Percentiles rank a stretch among this genome's conserved stretches.
Evolutionary conservation across 805 yeast species (phyloP).

Genomic region (Hanseniaspora thailandica): DNA sequence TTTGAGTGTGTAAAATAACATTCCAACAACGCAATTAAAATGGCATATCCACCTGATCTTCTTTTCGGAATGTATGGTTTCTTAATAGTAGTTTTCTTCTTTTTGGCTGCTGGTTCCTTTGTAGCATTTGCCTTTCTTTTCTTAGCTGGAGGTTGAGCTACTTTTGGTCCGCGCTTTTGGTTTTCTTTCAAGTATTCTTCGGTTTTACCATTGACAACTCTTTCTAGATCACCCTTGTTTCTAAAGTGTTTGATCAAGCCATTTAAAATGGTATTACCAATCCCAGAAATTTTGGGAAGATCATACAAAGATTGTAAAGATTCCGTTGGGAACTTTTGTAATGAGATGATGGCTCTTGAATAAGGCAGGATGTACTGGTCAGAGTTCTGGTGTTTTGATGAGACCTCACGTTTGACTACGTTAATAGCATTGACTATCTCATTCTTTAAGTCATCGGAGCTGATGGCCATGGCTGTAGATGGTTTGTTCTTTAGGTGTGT

Average conservation of each 20-base stretch:
- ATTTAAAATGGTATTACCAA: slow-evolving; percentile 61
- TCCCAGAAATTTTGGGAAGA: slow-evolving; percentile 45
- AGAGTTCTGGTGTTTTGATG: neutral
- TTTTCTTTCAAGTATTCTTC: slow-evolving; percentile 9
- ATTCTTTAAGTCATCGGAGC: neutral
- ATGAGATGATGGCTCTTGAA: neutral
- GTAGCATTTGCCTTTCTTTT: slow-evolving; percentile 3
- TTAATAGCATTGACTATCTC: neutral
- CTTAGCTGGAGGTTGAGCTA: slow-evolving; percentile 16
- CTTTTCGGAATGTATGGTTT: slow-evolving; percentile 55
- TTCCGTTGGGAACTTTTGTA: neutral
- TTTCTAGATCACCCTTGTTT: slow-evolving; percentile 38
- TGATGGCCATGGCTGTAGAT: neutral
- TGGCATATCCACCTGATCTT: slow-evolving; percentile 78
- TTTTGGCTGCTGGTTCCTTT: slow-evolving; percentile 20
- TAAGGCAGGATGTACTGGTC: neutral
- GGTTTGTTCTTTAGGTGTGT: neutral
- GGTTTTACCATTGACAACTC: slow-evolving; percentile 27
- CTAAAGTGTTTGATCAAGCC: slow-evolving; percentile 46
- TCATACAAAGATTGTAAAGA: slow-evolving; percentile 37
- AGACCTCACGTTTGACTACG: neutral
- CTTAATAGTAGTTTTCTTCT: slow-evolving; percentile 20
- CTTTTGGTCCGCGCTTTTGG: slow-evolving; percentile 14
- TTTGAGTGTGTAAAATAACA: slow-evolving; percentile 23
- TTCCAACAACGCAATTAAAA: slow-evolving; percentile 47